Evolutionary conservation across 1,284 basidiomycete species (phyloP).

Genomic region (Puccinia horiana): DNA sequence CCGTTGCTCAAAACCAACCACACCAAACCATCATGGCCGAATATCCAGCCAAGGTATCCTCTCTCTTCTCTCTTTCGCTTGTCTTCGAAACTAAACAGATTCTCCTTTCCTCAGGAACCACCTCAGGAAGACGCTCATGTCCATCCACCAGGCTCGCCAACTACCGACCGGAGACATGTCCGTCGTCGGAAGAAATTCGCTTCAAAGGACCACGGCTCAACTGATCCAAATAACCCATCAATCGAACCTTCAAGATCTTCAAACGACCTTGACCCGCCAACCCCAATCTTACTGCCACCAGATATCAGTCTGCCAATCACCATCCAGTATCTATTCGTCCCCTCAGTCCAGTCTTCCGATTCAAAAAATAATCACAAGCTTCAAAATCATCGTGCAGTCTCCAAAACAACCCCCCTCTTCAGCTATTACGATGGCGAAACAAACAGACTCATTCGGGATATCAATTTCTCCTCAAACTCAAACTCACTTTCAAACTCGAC

Average conservation of each 20-base stretch:
- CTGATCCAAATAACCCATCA: constrained; percentile 32
- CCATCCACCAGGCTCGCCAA: not conserved
- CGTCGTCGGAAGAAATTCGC: constrained; percentile 7
- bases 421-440: constrained; percentile 51
- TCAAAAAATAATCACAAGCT: not conserved
- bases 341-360: not conserved
- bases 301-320: constrained; percentile 52
- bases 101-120: not conserved
- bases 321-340: constrained; percentile 50
- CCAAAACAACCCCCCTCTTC: constrained; percentile 51
- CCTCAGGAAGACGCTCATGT: too few relatives aligned
- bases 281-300: constrained; percentile 49
- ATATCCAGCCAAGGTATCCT: too few relatives aligned
- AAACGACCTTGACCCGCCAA: constrained; percentile 34
- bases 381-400: constrained; percentile 28
- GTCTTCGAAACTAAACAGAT: too few relatives aligned
- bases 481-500: constrained; percentile 30
- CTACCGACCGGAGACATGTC: not conserved
- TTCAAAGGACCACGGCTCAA: not conserved
- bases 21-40: too few relatives aligned
- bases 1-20: too few relatives aligned
- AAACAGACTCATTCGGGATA: constrained; percentile 37
- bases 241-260: not conserved
- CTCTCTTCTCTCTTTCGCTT: too few relatives aligned
- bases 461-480: constrained; percentile 14